Conservation (phyloP, 2,329 filamentous ascomycete genomes). For the Parascedosporium putredinis region DNA sequence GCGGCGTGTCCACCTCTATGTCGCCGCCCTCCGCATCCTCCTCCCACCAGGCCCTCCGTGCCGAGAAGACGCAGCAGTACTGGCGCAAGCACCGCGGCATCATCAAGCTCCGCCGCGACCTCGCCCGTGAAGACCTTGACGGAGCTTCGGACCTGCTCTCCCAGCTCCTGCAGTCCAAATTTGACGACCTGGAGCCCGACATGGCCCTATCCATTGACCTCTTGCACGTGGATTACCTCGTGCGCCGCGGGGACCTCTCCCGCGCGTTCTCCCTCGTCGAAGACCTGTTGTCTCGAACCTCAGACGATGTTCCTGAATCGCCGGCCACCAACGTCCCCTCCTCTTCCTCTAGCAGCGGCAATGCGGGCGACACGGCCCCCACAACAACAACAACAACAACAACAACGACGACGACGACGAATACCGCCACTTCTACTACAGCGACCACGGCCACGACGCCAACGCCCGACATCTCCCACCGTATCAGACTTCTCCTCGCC, state of each 20-base stretch:
- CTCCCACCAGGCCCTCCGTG: conserved; percentile 37
- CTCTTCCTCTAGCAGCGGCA: no score
- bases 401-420: no score
- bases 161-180: conserved; percentile 40
- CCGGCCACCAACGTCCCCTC: not conserved
- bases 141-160: conserved; percentile 39
- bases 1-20: no score
- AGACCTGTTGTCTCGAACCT: conserved; percentile 27
- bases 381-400: not conserved
- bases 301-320: conserved; percentile 26
- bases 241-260: conserved; percentile 35
- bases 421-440: no score
- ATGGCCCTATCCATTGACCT: conserved; percentile 39
- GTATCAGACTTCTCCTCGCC: conserved; percentile 59
- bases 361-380: not conserved
- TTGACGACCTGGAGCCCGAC: conserved; percentile 41
- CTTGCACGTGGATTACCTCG: conserved; percentile 41
- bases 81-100: conserved; percentile 58
- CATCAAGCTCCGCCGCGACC: conserved; percentile 52
- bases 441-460: not conserved
- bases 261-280: conserved; percentile 39
- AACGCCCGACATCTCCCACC: conserved; percentile 45
- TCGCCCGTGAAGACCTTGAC: conserved; percentile 45
- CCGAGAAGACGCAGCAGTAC: conserved; percentile 69
- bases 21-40: conserved; percentile 35